Base-by-base conservation (phyloP, 164 flowering plant species). In the Piper longum region DNA sequence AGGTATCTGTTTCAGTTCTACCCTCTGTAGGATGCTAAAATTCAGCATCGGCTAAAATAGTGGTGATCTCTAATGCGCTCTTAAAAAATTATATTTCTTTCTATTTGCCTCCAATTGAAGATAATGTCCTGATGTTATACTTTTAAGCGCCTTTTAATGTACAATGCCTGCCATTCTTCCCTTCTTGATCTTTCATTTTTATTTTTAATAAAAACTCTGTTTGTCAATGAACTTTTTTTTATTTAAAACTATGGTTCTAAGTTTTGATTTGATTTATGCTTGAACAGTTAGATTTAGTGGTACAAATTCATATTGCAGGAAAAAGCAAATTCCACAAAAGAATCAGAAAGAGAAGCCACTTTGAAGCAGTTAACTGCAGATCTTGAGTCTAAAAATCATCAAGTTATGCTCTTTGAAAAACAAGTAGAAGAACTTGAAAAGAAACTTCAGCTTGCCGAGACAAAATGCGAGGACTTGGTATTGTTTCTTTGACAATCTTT, bases 361-460 rank as follows among this genome's bases (percentile, higher is more conserved):
- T 52, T 67, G 54, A 85, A 79, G 72, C 59, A 66, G 43, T 79
- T 80, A 41, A 71, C 58, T 42, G 81, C 70, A 62, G 89, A 85
- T 63, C 74, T 86, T 59, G 92, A 81, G 69, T 84, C 83, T 11
- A 89, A 87, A 81, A 72, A 64, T 43, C 72, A 83, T 63, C 77
- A 83, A 69, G 68, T 78, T 54, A 4, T 43, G 40, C 67, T 73
- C 63, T 67, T 87, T 1, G 80, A 79, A 72, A 76, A 80, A 58
- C 82, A 81, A 68, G 61, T 87, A 17, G 80, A 81, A 70, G 92
- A 87, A 45, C 82, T 87, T 14, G 77, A 87, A 73, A 79, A 77
- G 72, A 85, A 80, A 70, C 60, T 83, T 66, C 78, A 82, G 69
- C 71, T 65, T 16, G 76, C 81, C 54, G 79, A 81, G 54, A 74